Evolutionary conservation across 2,329 filamentous ascomycete genomes (phyloP).

Genomic region (Pleurostoma richardsiae): DNA sequence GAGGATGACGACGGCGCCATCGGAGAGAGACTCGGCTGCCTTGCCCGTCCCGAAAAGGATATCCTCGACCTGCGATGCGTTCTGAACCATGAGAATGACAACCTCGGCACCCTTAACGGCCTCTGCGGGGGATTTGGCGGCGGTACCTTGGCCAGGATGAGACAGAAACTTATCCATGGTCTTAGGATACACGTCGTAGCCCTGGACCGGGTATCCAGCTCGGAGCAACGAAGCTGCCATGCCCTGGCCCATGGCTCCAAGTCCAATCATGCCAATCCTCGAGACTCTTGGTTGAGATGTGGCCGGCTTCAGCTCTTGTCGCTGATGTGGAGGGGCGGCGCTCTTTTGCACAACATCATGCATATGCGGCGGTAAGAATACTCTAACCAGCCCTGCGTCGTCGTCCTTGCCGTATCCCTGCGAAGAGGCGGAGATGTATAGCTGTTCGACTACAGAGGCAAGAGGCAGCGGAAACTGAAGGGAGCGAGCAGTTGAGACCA

Average conservation of each 20-base stretch:
- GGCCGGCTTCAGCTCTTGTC: conserved; percentile 11
- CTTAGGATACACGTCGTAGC: conserved; percentile 23
- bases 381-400: conserved; percentile 19
- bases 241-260: conserved; percentile 31
- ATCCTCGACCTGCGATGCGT: conserved; percentile 22
- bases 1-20: conserved; percentile 23
- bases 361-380: conserved; percentile 13
- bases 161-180: conserved; percentile 22
- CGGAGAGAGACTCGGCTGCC: conserved; percentile 17
- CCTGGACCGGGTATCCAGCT: conserved; percentile 23
- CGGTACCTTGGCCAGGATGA: conserved; percentile 13
- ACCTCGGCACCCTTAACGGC: conserved; percentile 21
- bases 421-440: conserved; percentile 19
- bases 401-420: conserved; percentile 20
- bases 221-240: conserved; percentile 27
- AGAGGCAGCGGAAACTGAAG: conserved; percentile 28
- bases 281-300: conserved; percentile 15
- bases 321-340: conserved; percentile 2
- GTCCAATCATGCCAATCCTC: conserved; percentile 27
- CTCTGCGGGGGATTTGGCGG: conserved; percentile 18
- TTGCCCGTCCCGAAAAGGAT: conserved; percentile 23
- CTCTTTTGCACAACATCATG: conserved; percentile 10
- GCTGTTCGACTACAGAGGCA: conserved; percentile 24
- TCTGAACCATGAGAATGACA: conserved; percentile 29
- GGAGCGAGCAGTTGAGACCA: conserved; percentile 20